phyloP scores from a whole-genome alignment of 305 asterid genomes.

The Fraxinus sp. region DNA sequence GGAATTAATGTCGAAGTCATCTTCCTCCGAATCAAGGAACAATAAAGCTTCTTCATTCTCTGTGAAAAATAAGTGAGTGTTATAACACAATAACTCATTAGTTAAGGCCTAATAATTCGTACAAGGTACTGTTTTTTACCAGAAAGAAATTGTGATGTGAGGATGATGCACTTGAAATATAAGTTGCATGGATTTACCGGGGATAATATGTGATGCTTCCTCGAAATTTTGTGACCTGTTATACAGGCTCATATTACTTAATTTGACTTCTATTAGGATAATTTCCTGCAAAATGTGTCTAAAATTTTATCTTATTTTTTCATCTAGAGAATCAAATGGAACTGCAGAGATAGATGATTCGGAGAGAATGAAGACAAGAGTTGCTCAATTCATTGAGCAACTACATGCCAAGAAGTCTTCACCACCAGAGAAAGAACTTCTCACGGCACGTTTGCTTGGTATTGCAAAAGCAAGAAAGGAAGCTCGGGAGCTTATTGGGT shows the following conservation, averaged over 20 bases:
- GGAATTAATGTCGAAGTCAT: constrained; percentile 60
- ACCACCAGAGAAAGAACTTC: constrained; percentile 75
- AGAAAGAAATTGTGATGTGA: not conserved
- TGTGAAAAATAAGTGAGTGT: constrained; percentile 47
- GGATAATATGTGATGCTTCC: not conserved
- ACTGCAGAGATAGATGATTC: constrained; percentile 64
- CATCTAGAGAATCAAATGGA: constrained; percentile 65
- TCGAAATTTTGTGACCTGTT: not conserved
- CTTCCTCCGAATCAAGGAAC: constrained; percentile 39
- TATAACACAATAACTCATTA: not conserved
- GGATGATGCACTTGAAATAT: not conserved
- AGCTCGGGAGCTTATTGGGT: constrained; percentile 70
- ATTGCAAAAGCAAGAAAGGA: constrained; percentile 78
- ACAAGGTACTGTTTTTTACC: not conserved
- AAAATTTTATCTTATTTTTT: constrained; percentile 7
- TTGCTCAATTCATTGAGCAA: constrained; percentile 76
- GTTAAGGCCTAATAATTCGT: constrained; percentile 4
- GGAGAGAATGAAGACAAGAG: constrained; percentile 56
- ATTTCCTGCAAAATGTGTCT: not conserved
- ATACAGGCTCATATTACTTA: not conserved
- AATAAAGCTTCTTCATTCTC: constrained; percentile 43
- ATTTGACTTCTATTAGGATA: constrained; percentile 1
- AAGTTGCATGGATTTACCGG: not conserved
- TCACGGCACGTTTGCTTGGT: constrained; percentile 76
- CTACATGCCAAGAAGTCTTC: constrained; percentile 65